Percentiles rank a stretch among this genome's conserved stretches.
These are phyloP conservation scores for Gremmenia infestans DNA, from an alignment of 2,329 filamentous ascomycete species.

Conservation along the genomic window DNA sequence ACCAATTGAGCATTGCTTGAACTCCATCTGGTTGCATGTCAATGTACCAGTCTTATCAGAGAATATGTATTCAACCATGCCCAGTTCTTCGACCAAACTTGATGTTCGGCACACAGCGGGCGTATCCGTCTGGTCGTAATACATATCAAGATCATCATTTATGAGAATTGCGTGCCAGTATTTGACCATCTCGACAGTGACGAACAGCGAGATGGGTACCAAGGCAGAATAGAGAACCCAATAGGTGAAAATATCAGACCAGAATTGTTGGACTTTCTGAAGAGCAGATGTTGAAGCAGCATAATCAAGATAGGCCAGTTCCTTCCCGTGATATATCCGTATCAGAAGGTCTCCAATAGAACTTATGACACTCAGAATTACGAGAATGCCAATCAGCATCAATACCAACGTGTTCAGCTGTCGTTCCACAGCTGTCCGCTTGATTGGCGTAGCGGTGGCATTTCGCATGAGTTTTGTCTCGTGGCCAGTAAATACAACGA, in stretches of 20 bases:
- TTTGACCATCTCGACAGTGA: constrained; percentile 96
- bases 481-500: constrained; percentile 95
- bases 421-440: constrained; percentile 90
- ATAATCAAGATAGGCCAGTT: constrained; percentile 70
- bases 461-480: constrained; percentile 99
- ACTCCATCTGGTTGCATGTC: constrained; percentile 99
- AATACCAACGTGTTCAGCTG: constrained; percentile 93
- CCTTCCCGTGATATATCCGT: constrained; percentile 55
- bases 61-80: constrained; percentile 98
- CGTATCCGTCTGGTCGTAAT: constrained; percentile 92
- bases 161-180: constrained; percentile 98
- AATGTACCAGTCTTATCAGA: constrained; percentile 96
- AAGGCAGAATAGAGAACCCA: constrained; percentile 97
- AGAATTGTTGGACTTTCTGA: constrained; percentile 69
- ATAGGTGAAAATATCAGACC: constrained; percentile 93
- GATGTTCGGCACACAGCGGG: constrained; percentile 94
- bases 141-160: constrained; percentile 96
- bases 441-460: constrained; percentile 93
- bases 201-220: constrained; percentile 95
- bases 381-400: constrained; percentile 78
- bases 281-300: constrained; percentile 50
- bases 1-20: constrained; percentile 88
- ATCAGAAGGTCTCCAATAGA: constrained; percentile 86
- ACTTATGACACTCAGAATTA: constrained; percentile 81
- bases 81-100: constrained; percentile 91